Percentiles rank a stretch among this genome's conserved stretches.
Evolutionary conservation across 2,329 filamentous ascomycete species (phyloP).

Genomic region (Dendrostoma leiphaemia): DNA sequence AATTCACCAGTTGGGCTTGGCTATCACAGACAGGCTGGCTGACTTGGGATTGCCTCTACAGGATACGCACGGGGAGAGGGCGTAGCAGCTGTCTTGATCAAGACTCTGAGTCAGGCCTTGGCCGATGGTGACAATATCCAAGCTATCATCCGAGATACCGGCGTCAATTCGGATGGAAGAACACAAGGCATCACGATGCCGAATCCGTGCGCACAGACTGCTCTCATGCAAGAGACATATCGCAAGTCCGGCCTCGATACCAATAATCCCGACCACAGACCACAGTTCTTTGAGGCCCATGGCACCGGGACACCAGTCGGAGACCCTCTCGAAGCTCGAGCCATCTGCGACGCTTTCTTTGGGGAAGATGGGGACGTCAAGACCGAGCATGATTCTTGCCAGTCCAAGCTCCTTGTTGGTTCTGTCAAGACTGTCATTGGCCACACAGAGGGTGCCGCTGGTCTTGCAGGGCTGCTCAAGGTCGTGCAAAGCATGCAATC

Average conservation of each 20-base stretch:
- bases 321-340: slow-evolving; percentile 41
- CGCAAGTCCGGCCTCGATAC: slow-evolving; percentile 38
- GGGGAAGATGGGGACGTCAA: neutral
- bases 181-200: slow-evolving; percentile 56
- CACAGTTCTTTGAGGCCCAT: slow-evolving; percentile 48
- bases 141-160: slow-evolving; percentile 46
- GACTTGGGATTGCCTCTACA: neutral
- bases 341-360: slow-evolving; percentile 42
- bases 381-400: neutral
- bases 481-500: slow-evolving; percentile 40
- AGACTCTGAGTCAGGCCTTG: slow-evolving; percentile 48
- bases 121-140: slow-evolving; percentile 46
- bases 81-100: slow-evolving; percentile 48
- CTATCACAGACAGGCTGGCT: too few species aligned
- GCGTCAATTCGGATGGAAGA: slow-evolving; percentile 48
- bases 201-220: slow-evolving; percentile 41
- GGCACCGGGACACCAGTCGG: slow-evolving; percentile 39
- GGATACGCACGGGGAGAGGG: slow-evolving; percentile 59
- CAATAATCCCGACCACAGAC: slow-evolving; percentile 29
- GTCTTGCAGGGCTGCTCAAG: slow-evolving; percentile 47
- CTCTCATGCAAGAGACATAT: slow-evolving; percentile 45
- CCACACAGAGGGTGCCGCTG: slow-evolving; percentile 49
- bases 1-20: too few species aligned
- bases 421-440: slow-evolving; percentile 46
- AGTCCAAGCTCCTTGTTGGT: slow-evolving; percentile 34